These are phyloP conservation scores for Cladosporium austrohemisphaericum DNA, from an alignment of 2,329 filamentous ascomycete species.

Conservation along the genomic window DNA sequence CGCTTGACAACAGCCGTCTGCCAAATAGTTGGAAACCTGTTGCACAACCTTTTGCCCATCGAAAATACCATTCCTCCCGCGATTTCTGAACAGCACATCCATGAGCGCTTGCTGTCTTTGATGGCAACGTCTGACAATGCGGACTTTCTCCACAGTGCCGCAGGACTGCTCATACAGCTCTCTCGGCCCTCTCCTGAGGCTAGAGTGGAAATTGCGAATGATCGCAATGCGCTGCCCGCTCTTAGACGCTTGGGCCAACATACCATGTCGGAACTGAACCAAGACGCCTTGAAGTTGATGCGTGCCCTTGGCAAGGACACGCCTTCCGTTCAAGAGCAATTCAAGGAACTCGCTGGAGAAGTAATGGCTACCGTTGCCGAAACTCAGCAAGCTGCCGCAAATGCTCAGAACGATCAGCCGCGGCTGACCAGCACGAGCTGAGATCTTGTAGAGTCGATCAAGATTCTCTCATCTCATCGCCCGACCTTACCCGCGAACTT, in stretches of 20 bases:
- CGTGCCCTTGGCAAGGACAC: constrained; percentile 25
- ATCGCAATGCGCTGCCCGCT: neutral
- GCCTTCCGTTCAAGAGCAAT: constrained; percentile 24
- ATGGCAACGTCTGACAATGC: constrained; percentile 17
- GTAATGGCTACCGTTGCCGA: constrained; percentile 10
- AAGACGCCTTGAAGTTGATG: constrained; percentile 12
- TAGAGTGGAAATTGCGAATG: constrained; percentile 22
- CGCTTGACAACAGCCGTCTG: constrained; percentile 24
- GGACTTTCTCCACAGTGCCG: constrained; percentile 27
- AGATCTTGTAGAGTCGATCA: neutral
- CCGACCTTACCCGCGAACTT: constrained; percentile 32
- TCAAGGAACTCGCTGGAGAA: constrained; percentile 16
- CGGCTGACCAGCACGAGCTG: constrained; percentile 15
- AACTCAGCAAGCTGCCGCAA: constrained; percentile 11
- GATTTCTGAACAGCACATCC: neutral
- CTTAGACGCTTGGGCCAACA: constrained; percentile 25
- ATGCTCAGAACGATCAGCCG: constrained; percentile 4
- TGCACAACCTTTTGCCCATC: neutral
- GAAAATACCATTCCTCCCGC: neutral
- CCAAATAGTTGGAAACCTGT: constrained; percentile 29
- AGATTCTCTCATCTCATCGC: constrained; percentile 18
- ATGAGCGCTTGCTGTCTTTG: neutral
- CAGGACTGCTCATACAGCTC: constrained; percentile 29
- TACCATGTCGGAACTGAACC: constrained; percentile 21
- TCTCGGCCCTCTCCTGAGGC: constrained; percentile 23